A percentile compares a stretch with the other conserved stretches of the same genome.
Conservation (phyloP, 2,329 filamentous ascomycete species). For the Fusarium neocosmosporiellum region DNA sequence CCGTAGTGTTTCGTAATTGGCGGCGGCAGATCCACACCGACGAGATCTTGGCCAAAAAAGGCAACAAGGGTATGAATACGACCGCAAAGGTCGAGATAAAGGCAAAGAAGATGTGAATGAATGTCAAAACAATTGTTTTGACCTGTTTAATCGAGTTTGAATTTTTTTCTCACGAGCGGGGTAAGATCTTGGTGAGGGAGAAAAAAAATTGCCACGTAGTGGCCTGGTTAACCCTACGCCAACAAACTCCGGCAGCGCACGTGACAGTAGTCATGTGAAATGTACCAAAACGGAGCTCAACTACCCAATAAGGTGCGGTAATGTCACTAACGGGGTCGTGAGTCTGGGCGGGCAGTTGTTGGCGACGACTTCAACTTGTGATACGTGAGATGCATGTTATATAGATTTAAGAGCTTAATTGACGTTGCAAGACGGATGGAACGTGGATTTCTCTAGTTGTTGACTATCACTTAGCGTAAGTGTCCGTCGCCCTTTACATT, state of each 20-base stretch:
- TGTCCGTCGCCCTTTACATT: background rate
- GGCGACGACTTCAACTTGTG: background rate
- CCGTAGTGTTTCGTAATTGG: background rate
- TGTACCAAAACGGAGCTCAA: background rate
- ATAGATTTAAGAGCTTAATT: background rate
- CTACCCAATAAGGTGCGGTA: background rate
- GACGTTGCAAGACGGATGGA: background rate
- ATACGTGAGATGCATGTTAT: background rate
- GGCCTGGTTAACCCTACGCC: background rate
- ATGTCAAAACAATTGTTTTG: background rate
- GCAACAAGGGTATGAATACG: background rate
- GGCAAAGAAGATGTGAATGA: background rate
- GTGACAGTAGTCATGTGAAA: background rate
- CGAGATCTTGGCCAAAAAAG: background rate
- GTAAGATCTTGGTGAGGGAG: background rate
- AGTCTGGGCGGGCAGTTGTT: background rate
- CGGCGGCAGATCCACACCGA: background rate
- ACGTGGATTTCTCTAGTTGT: background rate
- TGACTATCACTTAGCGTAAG: background rate
- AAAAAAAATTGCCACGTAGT: constrained; percentile 1
- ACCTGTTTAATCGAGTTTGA: background rate
- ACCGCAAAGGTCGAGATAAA: background rate
- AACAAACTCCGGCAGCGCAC: background rate
- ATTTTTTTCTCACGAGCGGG: background rate
- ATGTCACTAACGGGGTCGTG: background rate